A percentile compares a stretch with the other conserved stretches of the same genome.
These are phyloP conservation scores for Epichloe amarillans DNA, from an alignment of 2,329 filamentous ascomycete species.

Conservation along the genomic window DNA sequence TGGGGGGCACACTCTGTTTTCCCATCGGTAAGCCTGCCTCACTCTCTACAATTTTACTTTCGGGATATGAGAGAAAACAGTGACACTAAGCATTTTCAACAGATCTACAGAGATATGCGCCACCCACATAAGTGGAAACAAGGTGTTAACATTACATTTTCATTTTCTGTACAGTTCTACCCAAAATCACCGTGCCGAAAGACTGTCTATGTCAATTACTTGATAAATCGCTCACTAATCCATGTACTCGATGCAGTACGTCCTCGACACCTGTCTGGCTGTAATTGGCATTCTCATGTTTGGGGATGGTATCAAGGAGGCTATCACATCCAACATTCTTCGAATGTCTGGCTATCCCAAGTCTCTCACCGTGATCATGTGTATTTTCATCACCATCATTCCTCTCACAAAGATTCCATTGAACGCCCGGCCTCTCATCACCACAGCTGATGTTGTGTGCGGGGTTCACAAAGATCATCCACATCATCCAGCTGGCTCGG, in stretches of 20 bases:
- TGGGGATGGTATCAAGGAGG: constrained; percentile 73
- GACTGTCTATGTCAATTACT: not conserved
- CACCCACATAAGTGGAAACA: constrained; percentile 69
- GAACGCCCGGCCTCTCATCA: constrained; percentile 76
- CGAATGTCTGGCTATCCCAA: constrained; percentile 60
- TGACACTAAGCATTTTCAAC: not conserved
- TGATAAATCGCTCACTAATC: not conserved
- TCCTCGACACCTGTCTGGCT: constrained; percentile 71
- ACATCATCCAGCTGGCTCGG: constrained; percentile 25
- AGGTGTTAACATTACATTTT: constrained; percentile 68
- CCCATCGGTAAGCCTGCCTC: constrained; percentile 47
- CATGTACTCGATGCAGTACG: constrained; percentile 36
- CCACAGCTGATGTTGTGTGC: constrained; percentile 67
- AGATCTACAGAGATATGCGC: constrained; percentile 51
- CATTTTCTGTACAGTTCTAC: constrained; percentile 51
- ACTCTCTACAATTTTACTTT: not conserved
- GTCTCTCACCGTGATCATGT: constrained; percentile 63
- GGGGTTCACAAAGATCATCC: constrained; percentile 46
- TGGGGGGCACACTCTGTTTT: constrained; percentile 56
- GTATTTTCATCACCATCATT: constrained; percentile 80
- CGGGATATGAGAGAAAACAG: too few species aligned
- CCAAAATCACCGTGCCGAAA: not conserved
- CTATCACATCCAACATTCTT: constrained; percentile 85
- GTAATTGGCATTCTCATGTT: constrained; percentile 88
- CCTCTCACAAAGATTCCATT: constrained; percentile 91